These are phyloP conservation scores for Puccinia novopanici DNA, from an alignment of 1,284 basidiomycete genomes.

Conservation along the genomic window DNA sequence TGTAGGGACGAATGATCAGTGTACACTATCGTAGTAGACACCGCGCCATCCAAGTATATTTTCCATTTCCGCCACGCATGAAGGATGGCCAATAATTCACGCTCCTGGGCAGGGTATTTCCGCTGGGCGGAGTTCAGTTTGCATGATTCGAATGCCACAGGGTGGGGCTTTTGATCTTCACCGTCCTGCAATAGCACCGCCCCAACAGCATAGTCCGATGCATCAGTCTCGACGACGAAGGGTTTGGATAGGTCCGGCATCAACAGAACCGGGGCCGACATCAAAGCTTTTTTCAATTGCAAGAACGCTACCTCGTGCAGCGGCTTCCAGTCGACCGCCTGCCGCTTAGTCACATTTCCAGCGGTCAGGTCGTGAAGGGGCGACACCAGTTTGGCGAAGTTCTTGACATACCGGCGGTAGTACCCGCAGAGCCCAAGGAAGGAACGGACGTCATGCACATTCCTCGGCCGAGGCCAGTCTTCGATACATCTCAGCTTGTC, in stretches of 20 bases:
- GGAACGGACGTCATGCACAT: constrained; percentile 58
- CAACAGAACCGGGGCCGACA: not conserved
- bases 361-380: constrained; percentile 55
- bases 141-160: constrained; percentile 48
- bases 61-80: constrained; percentile 50
- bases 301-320: not conserved
- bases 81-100: constrained; percentile 30
- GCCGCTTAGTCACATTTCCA: not conserved
- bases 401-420: constrained; percentile 61
- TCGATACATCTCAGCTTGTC: constrained; percentile 61
- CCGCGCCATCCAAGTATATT: not conserved
- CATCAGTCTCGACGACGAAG: not conserved
- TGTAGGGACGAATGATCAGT: not conserved
- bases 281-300: not conserved
- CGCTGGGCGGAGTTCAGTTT: constrained; percentile 36
- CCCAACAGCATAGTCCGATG: not conserved
- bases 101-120: constrained; percentile 1
- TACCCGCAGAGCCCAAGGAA: constrained; percentile 62
- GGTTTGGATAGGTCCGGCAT: not conserved
- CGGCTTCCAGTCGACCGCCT: not conserved
- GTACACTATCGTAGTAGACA: not conserved
- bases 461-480: constrained; percentile 60
- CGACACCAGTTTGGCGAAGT: constrained; percentile 59
- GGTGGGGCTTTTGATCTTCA: not conserved
- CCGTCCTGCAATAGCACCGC: constrained; percentile 36